Base-by-base conservation (phyloP, 2,329 filamentous ascomycete genomes). In the Calonectria crousiana region DNA sequence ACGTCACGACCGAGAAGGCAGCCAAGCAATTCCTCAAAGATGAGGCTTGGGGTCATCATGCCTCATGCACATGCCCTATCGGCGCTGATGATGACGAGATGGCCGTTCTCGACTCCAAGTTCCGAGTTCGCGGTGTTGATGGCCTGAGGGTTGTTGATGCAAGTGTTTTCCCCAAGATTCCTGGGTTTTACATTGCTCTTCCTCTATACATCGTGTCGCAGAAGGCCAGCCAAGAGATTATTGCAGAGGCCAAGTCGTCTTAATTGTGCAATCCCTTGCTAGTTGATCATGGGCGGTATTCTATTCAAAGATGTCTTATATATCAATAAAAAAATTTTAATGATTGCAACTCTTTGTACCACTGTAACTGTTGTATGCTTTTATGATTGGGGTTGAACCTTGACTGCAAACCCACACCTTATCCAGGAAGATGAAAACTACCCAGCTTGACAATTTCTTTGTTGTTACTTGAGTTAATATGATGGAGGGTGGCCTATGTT, bases 91-190 rank as follows among this genome's bases (percentile, higher is more conserved):
- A 84, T 23, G 90, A 93, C 78, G 82, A 85, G 1, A 87, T 87
- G 81, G 90, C 90, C 1, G 90, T 92, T 6, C 80, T 93, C 62
- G 90, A 93, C 80, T 86, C 84, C 0, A 85, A 89, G 65, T 92
- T 93, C 80, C 85, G 87, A 16, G 91, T 93, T 0, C 84, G 88
- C 11, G 90, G 90, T 0, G 88, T 91, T 0, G 81, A 85, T 0
- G 88, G 89, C 0, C 80, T 93, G 65, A 84, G 92, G 34, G 91
- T 93, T 3, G 92, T 93, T 0, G 92, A 93, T 83, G 92, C 90
- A 0, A 89, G 87, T 30, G 86, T 89, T 0, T 93, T 90, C 26
- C 79, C 80, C 2, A 80, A 78, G 56, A 80, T 80, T 2, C 78
- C 78, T 9, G 78, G 78, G 0, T 79, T 79, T 13, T 75, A 69